Evolutionary conservation across 129 eudicot species (phyloP).

Genomic region (Solidago caesia): DNA sequence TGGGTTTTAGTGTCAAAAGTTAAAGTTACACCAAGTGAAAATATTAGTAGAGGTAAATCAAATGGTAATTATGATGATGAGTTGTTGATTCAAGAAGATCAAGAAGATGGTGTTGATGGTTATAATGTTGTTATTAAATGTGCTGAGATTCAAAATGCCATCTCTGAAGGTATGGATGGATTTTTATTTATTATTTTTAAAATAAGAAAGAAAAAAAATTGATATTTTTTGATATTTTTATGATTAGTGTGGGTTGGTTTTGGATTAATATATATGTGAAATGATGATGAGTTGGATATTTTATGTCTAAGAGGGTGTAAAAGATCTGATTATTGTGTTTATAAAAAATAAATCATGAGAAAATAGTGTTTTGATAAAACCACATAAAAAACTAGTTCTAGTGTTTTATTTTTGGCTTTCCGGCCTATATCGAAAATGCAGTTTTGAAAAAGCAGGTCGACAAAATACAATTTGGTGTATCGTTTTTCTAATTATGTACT

Average conservation of each 20-base stretch:
- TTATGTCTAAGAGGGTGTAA: neutral
- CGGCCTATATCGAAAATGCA: too few relatives aligned
- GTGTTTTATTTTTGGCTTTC: too few relatives aligned
- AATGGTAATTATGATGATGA: slow-evolving; percentile 56
- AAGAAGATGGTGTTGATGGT: slow-evolving; percentile 69
- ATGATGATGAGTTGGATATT: neutral
- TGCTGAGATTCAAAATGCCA: slow-evolving; percentile 81
- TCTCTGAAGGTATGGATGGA: slow-evolving; percentile 58
- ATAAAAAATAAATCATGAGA: neutral
- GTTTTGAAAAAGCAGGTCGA: too few relatives aligned
- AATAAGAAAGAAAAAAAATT: too few relatives aligned
- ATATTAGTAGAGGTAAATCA: slow-evolving; percentile 20
- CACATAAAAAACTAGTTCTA: too few relatives aligned
- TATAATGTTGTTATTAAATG: slow-evolving; percentile 61
- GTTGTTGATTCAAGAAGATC: slow-evolving; percentile 70
- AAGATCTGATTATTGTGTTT: neutral
- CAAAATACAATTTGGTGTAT: too few relatives aligned
- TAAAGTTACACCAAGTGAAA: slow-evolving; percentile 36
- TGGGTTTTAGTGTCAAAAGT: slow-evolving; percentile 74
- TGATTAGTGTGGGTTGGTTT: neutral
- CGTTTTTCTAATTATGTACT: too few relatives aligned
- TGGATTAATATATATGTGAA: neutral
- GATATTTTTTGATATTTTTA: neutral
- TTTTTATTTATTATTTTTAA: neutral
- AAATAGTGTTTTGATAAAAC: too few relatives aligned